These are phyloP conservation scores for Gomphus bonarii DNA, from an alignment of 1,284 basidiomycete species.

Conservation along the genomic window DNA sequence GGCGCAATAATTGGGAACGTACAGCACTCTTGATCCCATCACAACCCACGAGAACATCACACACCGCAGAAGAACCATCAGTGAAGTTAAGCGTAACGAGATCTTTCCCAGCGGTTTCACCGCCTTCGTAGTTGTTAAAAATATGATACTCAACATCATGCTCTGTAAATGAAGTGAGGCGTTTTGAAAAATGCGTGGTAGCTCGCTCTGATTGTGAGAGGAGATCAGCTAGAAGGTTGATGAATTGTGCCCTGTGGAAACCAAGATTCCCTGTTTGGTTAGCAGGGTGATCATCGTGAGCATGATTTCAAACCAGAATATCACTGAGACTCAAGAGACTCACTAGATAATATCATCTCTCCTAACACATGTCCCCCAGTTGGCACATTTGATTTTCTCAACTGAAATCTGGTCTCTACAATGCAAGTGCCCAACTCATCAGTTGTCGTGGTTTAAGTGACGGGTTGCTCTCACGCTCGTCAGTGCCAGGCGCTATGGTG, in stretches of 20 bases:
- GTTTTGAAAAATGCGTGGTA: slow-evolving; percentile 35
- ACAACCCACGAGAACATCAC: slow-evolving; percentile 39
- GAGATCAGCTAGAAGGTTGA: slow-evolving; percentile 33
- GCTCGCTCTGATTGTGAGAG: slow-evolving; percentile 26
- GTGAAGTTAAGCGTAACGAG: slow-evolving; percentile 32
- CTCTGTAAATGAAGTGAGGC: slow-evolving; percentile 35
- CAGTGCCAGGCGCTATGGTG: background rate
- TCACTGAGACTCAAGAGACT: background rate
- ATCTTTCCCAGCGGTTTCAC: slow-evolving; percentile 13
- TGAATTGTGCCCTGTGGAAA: slow-evolving; percentile 43
- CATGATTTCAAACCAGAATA: background rate
- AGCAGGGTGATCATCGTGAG: background rate
- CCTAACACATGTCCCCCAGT: background rate
- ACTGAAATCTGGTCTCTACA: too few species aligned
- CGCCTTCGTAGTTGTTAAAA: too few species aligned
- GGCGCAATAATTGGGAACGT: slow-evolving; percentile 14
- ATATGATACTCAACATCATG: background rate
- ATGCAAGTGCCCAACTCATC: too few species aligned
- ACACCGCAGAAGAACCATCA: slow-evolving; percentile 31
- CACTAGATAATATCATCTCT: background rate
- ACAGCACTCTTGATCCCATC: slow-evolving; percentile 39
- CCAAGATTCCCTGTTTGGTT: slow-evolving; percentile 21
- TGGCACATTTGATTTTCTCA: too few species aligned
- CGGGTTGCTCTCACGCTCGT: too few species aligned
- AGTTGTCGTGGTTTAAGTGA: too few species aligned